Base-by-base conservation (phyloP, 148 eudicot species). In the Fallopia convolvulus region DNA sequence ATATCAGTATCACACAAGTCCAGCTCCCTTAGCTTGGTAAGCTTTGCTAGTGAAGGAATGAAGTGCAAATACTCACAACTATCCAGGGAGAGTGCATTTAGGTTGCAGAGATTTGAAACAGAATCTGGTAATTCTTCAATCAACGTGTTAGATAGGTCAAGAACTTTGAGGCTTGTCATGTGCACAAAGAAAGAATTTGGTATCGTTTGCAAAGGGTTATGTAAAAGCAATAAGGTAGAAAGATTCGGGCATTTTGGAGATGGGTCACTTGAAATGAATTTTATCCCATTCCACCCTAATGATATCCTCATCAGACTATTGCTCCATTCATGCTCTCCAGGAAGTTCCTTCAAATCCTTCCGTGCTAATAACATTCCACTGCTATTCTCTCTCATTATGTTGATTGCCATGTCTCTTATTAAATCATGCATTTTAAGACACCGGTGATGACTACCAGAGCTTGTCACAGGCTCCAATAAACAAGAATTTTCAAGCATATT, bases 401-500 rank as follows among this genome's bases (percentile, higher is more conserved):
- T 80, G 50, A 80, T 17, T 44, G 85, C 82, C 82, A 83, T 83
- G 10, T 76, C 80, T 68, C 85, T 83, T 5, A 83, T 41, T 44
- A 83, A 74, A 74, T 83, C 85, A 74, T 83, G 85, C 85, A 83
- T 83, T 79, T 74, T 83, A 55, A 79, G 75, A 50, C 39, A n/a
- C 18, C 44, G 33, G 3, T 9, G 41, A 66, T 66, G 42, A 66
- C 68, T 14, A 17, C 72, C 42, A 36, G 68, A 12, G 13, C 42
- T 75, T 53, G 14, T 20, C 33, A 46, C 72, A 13, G 42, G 8
- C 42, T 83, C 82, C 58, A 83, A 55, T 39, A 83, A 79, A 77
- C 80, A 73, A 5, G 76, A 68, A 10, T 77, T 77, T 21, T 76
- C 47, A 41, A 80, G 75, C 72, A 72, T 75, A 39, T 83, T 80